Evolutionary conservation across 352 stramenopile genomes (phyloP), one percentile per base, ranked within the genome.

Genomic region (Pythium chondricola): DNA sequence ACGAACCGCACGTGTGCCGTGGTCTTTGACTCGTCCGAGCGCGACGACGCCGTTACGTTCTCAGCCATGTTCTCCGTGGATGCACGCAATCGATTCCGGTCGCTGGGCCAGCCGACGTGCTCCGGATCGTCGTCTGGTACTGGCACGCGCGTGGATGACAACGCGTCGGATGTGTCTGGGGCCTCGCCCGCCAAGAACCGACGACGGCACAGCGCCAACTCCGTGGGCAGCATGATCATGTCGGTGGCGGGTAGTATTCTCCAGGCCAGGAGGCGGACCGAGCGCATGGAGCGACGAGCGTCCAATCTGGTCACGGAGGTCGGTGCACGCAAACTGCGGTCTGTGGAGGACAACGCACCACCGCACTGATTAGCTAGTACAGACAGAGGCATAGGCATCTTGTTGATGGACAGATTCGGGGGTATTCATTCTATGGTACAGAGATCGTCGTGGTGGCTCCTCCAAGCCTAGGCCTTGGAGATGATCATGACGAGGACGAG

Each of bases 61-160:
- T 79, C 73, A 13, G 60, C 60, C 22, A 85, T 85, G 66, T 87
- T 87, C 48, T 85, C 78, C 0, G 65, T 83, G 26, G 74, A 89
- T 48, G 43, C 47, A 13, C 65, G 73, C 21, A 60, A 68, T 38
- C 67, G 69, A 3, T 77, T 72, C 48, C 60, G 70, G 20, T 70
- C 56, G 22, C 29, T 67, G 16, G 66, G 68, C 24, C 61, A 67
- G 31, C 50, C 48, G 30, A 69, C 63, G 37, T 57, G 48, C 36
- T 65, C 56, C 1, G 61, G 42, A 5, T 84, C 77, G 21, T 84
- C 74, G 0, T 58, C 52, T 27, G 50, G 60, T 33, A 59, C 56
- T 20, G 21, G 63, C 36, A 21, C 51, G 27, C 39, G 47, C 32
- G 51, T 36, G 29, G 54, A 54, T 33, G 64, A 52, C 33, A 73